Evolutionary conservation across 179 eudicot genomes (phyloP), one percentile per base, ranked within the genome.

Genomic region (Silene vulgaris): DNA sequence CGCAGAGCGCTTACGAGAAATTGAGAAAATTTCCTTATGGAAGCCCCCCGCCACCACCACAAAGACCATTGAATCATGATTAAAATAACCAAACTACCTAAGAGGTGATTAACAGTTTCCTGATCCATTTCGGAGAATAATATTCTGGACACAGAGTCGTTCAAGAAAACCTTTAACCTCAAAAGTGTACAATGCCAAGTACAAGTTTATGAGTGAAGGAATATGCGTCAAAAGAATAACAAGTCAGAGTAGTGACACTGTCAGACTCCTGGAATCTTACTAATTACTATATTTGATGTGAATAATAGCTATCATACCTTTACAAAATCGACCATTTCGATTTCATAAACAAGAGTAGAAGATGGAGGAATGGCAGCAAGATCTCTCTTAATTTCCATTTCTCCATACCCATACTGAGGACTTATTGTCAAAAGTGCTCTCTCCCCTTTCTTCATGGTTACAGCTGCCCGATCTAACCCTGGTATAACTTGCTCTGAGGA

Each of bases 371-470:
- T 77, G 9, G 77, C 32, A 71, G 90, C 85, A 74, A 77, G 80
- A 79, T 85, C 87, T 52, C 78, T 74, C 80, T 81, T 80, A 26
- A 80, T 86, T 82, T 86, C 87, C 65, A 70, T 57, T 57, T 52
- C 78, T 75, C 90, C 86, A 82, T 80, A 85, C 68, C 90, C 90
- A 78, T 86, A 89, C 50, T 85, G 88, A 69, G 88, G 81, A 35
- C 72, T 65, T 67, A 89, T 85, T 20, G 89, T 86, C 74, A 89
- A 45, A 75, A 85, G 66, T 35, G 89, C 86, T 73, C 57, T 78
- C 82, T 89, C 93, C 60, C 86, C 81, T 78, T 83, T 87, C 80
- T 81, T 86, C 93, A 89, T 89, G 74, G 93, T 89, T 57, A 81
- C 71, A 40, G 76, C 85, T 61, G 91, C 90, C 75, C 79, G 85